Evolutionary conservation across 1,284 basidiomycete genomes (phyloP).

Genomic region (Moesziomyces sp.): DNA sequence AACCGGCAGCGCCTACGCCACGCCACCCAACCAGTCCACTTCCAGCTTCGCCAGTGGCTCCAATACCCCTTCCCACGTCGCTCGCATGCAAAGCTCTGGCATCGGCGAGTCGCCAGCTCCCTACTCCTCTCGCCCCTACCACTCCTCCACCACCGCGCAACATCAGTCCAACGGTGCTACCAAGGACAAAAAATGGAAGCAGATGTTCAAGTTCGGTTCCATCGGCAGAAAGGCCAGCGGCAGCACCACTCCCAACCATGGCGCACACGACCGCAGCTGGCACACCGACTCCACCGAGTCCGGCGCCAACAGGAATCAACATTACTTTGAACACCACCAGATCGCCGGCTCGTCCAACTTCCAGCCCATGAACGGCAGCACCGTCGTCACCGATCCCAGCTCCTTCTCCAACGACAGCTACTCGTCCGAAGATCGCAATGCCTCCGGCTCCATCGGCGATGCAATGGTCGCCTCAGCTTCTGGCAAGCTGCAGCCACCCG

Average conservation of each 20-base stretch:
- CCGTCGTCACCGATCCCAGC: slow-evolving; percentile 57
- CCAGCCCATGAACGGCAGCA: slow-evolving; percentile 53
- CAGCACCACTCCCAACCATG: slow-evolving; percentile 7
- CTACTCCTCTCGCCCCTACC: slow-evolving; percentile 15
- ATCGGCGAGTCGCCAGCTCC: slow-evolving; percentile 47
- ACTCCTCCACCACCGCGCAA: slow-evolving; percentile 13
- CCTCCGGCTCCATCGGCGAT: slow-evolving; percentile 36
- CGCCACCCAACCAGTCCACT: slow-evolving; percentile 38
- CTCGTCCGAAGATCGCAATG: slow-evolving; percentile 47
- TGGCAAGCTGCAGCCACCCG: slow-evolving; percentile 45
- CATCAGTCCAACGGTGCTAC: slow-evolving; percentile 16
- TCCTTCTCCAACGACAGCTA: slow-evolving; percentile 62
- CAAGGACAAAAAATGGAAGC: slow-evolving; percentile 66
- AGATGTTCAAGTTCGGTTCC: slow-evolving; percentile 63
- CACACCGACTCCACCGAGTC: slow-evolving; percentile 31
- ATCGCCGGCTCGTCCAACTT: slow-evolving; percentile 39
- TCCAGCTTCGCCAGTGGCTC: slow-evolving; percentile 44
- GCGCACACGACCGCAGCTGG: slow-evolving; percentile 29
- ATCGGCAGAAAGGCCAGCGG: slow-evolving; percentile 54
- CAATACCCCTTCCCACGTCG: slow-evolving; percentile 34
- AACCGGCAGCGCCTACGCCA: slow-evolving; percentile 30
- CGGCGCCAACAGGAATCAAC: slow-evolving; percentile 20
- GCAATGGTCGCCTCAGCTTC: slow-evolving; percentile 41
- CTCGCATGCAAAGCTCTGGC: slow-evolving; percentile 27
- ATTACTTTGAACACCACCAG: slow-evolving; percentile 32